A percentile compares a stretch with the other conserved stretches of the same genome.
phyloP scores from a whole-genome alignment of 306 rosid genomes.

The Erythrophleum fordii region DNA sequence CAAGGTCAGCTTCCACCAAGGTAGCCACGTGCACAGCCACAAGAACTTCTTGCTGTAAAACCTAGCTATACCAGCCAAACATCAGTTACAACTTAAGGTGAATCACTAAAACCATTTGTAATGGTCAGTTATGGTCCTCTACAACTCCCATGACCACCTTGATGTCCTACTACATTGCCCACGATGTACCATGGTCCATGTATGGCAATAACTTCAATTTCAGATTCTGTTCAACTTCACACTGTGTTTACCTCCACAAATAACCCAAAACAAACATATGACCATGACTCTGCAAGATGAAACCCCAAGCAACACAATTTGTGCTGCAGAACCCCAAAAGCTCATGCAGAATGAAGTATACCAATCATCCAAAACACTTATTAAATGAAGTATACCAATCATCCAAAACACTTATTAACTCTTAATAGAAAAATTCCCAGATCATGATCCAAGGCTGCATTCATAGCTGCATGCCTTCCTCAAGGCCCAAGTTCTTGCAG shows the following conservation, averaged over 20 bases:
- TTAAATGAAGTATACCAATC: conserved; percentile 52
- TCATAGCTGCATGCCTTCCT: conserved; percentile 82
- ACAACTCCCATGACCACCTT: conserved; percentile 31
- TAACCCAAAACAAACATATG: conserved; percentile 47
- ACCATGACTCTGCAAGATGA: conserved; percentile 48
- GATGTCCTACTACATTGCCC: conserved; percentile 27
- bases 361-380: conserved; percentile 52
- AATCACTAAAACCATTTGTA: conserved; percentile 30
- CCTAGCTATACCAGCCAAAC: conserved; percentile 43
- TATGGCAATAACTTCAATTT: conserved; percentile 33
- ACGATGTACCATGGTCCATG: background rate
- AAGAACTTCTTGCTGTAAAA: conserved; percentile 35
- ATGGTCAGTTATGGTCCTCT: conserved; percentile 38
- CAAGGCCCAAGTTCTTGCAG: conserved; percentile 66
- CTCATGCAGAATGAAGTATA: conserved; percentile 51
- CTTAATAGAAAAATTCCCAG: conserved; percentile 51
- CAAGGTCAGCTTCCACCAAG: conserved; percentile 35
- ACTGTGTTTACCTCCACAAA: conserved; percentile 41
- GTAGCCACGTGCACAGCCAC: conserved; percentile 40
- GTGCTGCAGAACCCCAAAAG: conserved; percentile 53
- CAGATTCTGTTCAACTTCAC: conserved; percentile 43
- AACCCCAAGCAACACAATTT: conserved; percentile 47
- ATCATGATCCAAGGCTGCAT: conserved; percentile 70
- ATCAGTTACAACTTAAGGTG: conserved; percentile 36
- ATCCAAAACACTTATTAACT: conserved; percentile 54